phyloP scores from a whole-genome alignment of 371 early-diverging fungal species.

The Syncephalastrum racemosum region DNA sequence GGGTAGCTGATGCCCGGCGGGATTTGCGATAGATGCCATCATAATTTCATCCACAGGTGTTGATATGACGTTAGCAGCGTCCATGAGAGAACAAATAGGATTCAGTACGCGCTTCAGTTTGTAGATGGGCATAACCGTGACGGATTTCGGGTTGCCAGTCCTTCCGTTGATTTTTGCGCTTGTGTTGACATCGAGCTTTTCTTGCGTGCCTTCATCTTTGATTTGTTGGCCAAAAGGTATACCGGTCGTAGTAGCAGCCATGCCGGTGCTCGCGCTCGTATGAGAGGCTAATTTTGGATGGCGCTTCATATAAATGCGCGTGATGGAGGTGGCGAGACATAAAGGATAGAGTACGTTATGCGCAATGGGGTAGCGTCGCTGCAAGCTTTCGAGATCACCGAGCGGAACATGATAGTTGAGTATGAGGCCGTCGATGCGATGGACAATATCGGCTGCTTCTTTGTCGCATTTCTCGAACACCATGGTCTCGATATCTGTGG shows the following conservation, averaged over 20 bases:
- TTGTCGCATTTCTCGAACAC: slow-evolving; percentile 17
- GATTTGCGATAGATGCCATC: slow-evolving; percentile 2
- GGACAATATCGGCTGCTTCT: slow-evolving; percentile 18
- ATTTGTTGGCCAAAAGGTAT: too few relatives aligned
- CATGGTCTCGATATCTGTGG: slow-evolving; percentile 3
- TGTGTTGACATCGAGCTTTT: too few relatives aligned
- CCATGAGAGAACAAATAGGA: slow-evolving; percentile 15
- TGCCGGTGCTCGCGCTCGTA: too few relatives aligned
- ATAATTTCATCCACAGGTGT: slow-evolving; percentile 8
- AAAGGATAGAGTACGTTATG: slow-evolving; percentile 13
- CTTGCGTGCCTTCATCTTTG: too few relatives aligned
- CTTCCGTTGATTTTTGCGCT: too few relatives aligned
- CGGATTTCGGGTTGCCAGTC: not conserved
- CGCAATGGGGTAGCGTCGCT: slow-evolving; percentile 1
- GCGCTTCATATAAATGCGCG: not conserved
- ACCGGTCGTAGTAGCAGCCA: too few relatives aligned
- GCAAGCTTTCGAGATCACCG: not conserved
- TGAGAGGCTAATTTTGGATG: too few relatives aligned
- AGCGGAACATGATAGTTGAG: slow-evolving; percentile 8
- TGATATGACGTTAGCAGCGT: slow-evolving; percentile 10
- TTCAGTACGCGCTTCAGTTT: slow-evolving; percentile 13
- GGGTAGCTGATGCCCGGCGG: not conserved
- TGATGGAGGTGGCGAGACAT: slow-evolving; percentile 12
- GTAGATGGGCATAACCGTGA: slow-evolving; percentile 9
- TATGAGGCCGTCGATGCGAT: slow-evolving; percentile 11